A percentile compares a stretch with the other conserved stretches of the same genome.
Evolutionary conservation across 169 alveolate genomes (phyloP).

Genomic region (Plasmodium knowlesi): DNA sequence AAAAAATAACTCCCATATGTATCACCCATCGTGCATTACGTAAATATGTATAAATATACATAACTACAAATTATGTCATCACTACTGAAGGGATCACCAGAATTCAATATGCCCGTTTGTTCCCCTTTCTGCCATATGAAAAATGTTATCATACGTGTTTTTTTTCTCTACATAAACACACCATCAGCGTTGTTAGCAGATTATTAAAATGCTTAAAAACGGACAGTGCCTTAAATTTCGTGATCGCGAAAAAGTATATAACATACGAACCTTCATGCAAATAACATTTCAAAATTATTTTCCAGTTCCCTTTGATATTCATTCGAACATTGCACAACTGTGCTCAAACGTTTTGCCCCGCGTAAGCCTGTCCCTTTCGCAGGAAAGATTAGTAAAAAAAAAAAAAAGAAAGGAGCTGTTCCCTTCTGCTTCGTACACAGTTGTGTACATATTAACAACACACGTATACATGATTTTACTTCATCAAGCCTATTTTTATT

Average conservation of each 20-base stretch:
- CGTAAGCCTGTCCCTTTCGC: background rate
- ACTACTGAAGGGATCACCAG: background rate
- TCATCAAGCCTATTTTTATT: background rate
- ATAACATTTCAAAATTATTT: background rate
- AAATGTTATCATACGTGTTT: background rate
- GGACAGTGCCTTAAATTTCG: background rate
- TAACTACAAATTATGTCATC: background rate
- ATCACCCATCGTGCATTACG: background rate
- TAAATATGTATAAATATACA: background rate
- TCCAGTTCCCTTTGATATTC: background rate
- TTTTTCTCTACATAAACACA: background rate
- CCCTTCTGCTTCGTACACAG: background rate
- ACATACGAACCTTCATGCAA: background rate
- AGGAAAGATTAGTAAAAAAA: background rate
- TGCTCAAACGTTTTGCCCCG: background rate
- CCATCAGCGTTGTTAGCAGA: background rate
- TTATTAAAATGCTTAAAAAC: background rate
- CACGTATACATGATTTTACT: background rate
- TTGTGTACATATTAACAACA: background rate
- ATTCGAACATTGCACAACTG: background rate
- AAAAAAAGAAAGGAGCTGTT: background rate
- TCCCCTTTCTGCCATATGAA: background rate
- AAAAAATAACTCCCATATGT: background rate
- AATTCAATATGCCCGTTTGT: background rate
- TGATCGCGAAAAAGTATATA: background rate